Conservation (phyloP, 768 basidiomycete genomes). For the Serendipita sp. region DNA sequence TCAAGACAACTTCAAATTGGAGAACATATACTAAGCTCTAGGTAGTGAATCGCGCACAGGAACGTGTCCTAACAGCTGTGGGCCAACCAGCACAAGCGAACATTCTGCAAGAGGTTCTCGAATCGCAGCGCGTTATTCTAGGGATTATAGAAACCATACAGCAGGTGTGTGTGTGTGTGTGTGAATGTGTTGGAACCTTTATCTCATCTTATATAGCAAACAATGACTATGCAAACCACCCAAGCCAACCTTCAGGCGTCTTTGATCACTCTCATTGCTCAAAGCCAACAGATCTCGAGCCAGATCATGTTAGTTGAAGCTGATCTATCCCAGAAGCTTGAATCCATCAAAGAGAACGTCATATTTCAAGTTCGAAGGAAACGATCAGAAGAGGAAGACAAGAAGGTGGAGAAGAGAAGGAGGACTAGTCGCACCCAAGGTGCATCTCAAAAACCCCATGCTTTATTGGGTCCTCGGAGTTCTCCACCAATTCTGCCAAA, state of each 20-base stretch:
- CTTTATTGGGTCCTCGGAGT: no score
- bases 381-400: no score
- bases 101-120: background rate
- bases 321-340: background rate
- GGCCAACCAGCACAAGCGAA: background rate
- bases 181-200: background rate
- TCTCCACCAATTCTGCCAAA: no score
- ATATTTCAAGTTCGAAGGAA: no score
- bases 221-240: background rate
- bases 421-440: no score
- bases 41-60: background rate
- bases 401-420: no score
- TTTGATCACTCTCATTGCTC: background rate
- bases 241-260: slow-evolving; percentile 4
- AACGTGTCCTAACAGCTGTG: background rate
- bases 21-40: background rate
- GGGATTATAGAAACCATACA: background rate
- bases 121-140: background rate
- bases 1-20: background rate
- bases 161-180: background rate
- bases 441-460: no score
- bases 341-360: background rate
- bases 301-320: background rate
- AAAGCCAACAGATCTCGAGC: background rate
- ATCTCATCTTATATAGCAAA: background rate